phyloP scores from a whole-genome alignment of 495 filamentous ascomycete genomes.

The Hypoxylon rickii region DNA sequence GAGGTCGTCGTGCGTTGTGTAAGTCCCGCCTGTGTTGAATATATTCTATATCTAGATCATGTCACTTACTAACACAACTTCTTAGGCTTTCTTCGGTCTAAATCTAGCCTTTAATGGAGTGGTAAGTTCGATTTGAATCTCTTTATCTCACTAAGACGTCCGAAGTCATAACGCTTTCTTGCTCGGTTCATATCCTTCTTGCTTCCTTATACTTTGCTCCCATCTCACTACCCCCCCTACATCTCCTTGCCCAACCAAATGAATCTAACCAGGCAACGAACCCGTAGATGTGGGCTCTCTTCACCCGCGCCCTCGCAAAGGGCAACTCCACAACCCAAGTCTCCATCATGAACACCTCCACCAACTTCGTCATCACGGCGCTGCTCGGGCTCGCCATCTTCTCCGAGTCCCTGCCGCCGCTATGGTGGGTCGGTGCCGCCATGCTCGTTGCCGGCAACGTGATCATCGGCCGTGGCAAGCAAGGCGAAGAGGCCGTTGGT shows the following conservation, averaged over 20 bases:
- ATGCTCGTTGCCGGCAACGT: slow-evolving; percentile 89
- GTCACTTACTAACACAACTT: slow-evolving; percentile 4
- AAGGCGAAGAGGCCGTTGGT: slow-evolving; percentile 23
- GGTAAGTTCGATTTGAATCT: slow-evolving; percentile 43
- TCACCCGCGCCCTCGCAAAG: slow-evolving; percentile 79
- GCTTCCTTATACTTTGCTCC: too few relatives aligned
- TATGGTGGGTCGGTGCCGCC: slow-evolving; percentile 89
- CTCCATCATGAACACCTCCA: slow-evolving; percentile 87
- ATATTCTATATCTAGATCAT: too few relatives aligned
- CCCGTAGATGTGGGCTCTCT: slow-evolving; percentile 85
- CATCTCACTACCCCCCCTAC: neutral
- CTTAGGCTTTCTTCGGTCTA: slow-evolving; percentile 80
- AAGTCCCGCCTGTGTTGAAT: slow-evolving; percentile 51
- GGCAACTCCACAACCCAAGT: slow-evolving; percentile 87
- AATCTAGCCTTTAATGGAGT: slow-evolving; percentile 89
- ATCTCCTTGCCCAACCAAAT: too few relatives aligned
- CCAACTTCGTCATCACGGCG: slow-evolving; percentile 92
- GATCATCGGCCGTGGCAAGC: slow-evolving; percentile 79
- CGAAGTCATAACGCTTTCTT: too few relatives aligned
- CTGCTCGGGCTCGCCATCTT: slow-evolving; percentile 80
- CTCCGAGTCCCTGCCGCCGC: slow-evolving; percentile 67
- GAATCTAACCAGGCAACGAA: neutral
- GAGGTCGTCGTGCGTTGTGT: slow-evolving; percentile 72
- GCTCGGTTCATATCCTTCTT: too few relatives aligned
- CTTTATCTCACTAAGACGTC: too few relatives aligned